A percentile compares a stretch with the other conserved stretches of the same genome.
Evolutionary conservation across 495 filamentous ascomycete genomes (phyloP).

Genomic region (Eremomyces bilateralis): DNA sequence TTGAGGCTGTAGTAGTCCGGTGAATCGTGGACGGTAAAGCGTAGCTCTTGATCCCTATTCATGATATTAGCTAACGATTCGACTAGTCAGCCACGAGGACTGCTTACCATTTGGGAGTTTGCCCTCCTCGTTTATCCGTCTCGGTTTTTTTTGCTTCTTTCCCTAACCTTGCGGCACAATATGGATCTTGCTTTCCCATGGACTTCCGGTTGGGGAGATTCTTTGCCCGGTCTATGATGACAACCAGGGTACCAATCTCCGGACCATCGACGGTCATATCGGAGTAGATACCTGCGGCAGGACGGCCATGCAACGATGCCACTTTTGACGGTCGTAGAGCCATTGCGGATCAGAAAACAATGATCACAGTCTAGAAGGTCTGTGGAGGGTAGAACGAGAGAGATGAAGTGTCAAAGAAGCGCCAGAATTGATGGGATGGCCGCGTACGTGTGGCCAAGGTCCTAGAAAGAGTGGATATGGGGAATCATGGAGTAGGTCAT

Average conservation of each 20-base stretch:
- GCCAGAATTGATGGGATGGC: no score
- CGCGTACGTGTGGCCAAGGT: no score
- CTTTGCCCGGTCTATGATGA: conserved; percentile 63
- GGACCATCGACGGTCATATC: conserved; percentile 93
- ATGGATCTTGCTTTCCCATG: conserved; percentile 96
- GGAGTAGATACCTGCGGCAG: conserved; percentile 86
- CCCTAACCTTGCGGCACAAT: conserved; percentile 78
- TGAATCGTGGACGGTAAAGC: conserved; percentile 89
- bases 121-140: conserved; percentile 81
- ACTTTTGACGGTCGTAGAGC: no score
- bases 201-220: conserved; percentile 91
- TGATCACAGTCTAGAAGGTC: no score
- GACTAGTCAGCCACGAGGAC: conserved; percentile 1
- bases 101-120: conserved; percentile 83
- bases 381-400: no score
- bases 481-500: no score
- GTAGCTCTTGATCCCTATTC: conserved; percentile 84
- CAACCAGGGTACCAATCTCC: conserved; percentile 77
- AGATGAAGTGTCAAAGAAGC: no score
- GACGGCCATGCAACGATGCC: no score
- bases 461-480: no score
- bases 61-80: conserved; percentile 10
- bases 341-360: no score
- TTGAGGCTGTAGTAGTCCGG: conserved; percentile 89
- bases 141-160: conserved; percentile 98